Conservation (phyloP, 768 basidiomycete species). For the Leccinum ochraceum region DNA sequence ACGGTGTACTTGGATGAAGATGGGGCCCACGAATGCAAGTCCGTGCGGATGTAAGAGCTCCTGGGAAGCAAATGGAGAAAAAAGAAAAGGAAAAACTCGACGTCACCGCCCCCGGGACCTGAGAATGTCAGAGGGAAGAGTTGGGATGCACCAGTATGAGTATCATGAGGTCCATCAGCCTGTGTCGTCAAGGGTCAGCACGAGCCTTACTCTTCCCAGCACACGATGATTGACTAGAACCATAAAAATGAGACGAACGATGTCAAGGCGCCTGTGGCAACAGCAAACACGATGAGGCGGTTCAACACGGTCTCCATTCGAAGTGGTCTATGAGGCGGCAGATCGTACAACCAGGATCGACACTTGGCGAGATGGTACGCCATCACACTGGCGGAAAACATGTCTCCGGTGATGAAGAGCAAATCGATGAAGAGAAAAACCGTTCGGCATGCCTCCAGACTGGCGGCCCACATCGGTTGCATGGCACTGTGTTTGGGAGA, state of each 20-base stretch:
- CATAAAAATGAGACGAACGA: slow-evolving; percentile 15
- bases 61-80: slow-evolving; percentile 4
- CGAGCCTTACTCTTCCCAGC: not conserved
- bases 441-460: not conserved
- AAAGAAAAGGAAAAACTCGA: not conserved
- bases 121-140: not conserved
- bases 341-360: slow-evolving; percentile 8
- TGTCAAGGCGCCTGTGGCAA: slow-evolving; percentile 30
- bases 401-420: slow-evolving; percentile 28
- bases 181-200: slow-evolving; percentile 4
- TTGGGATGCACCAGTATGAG: slow-evolving; percentile 22
- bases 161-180: slow-evolving; percentile 28
- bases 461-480: slow-evolving; percentile 13
- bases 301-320: slow-evolving; percentile 25
- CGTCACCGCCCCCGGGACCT: not conserved
- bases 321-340: not conserved
- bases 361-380: slow-evolving; percentile 22
- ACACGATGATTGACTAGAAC: not conserved
- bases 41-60: slow-evolving; percentile 17
- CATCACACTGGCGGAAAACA: slow-evolving; percentile 23
- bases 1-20: slow-evolving; percentile 31
- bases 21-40: slow-evolving; percentile 20
- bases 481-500: slow-evolving; percentile 7
- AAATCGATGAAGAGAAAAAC: slow-evolving; percentile 21
- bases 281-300: slow-evolving; percentile 24